Percentiles rank a stretch among this genome's conserved stretches.
These are phyloP conservation scores for Eleusine coracana DNA, from an alignment of 176 grass and related monocot species.

Conservation along the genomic window DNA sequence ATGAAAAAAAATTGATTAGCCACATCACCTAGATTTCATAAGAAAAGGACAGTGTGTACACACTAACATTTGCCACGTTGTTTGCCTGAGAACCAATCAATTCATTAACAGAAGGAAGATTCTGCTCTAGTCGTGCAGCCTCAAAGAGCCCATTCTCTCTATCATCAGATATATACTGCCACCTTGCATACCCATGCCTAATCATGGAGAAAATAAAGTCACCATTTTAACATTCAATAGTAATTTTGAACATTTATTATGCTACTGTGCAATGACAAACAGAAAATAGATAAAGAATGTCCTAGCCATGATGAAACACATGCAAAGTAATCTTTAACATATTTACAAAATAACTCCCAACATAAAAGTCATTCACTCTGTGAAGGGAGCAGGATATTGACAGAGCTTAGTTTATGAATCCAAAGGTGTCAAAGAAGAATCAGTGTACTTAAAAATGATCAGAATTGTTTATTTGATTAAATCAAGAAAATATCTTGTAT, in stretches of 20 bases:
- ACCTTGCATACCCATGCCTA: conserved; percentile 98
- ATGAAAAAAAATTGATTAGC: conserved; percentile 9
- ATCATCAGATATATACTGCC: conserved; percentile 94
- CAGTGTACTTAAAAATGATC: neutral
- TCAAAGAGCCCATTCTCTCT: conserved; percentile 76
- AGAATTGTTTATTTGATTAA: too few relatives aligned
- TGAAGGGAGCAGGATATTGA: neutral
- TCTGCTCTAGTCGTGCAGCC: conserved; percentile 72
- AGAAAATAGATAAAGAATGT: conserved; percentile 6
- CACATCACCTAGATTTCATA: conserved; percentile 6
- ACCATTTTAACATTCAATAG: conserved; percentile 29
- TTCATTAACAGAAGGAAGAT: conserved; percentile 66
- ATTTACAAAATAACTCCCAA: neutral
- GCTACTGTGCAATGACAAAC: neutral
- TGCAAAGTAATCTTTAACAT: conserved; percentile 4
- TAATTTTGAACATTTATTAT: conserved; percentile 20
- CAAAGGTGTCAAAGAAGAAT: neutral
- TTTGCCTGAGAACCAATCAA: conserved; percentile 57
- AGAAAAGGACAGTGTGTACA: conserved; percentile 19
- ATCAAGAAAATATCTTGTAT: neutral
- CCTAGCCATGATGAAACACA: conserved; percentile 2
- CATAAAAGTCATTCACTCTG: neutral
- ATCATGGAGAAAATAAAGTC: conserved; percentile 16
- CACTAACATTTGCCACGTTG: conserved; percentile 55
- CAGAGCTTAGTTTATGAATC: neutral